These are phyloP conservation scores for Diutina ranongensis DNA, from an alignment of 1,139 yeast species.

Conservation along the genomic window DNA sequence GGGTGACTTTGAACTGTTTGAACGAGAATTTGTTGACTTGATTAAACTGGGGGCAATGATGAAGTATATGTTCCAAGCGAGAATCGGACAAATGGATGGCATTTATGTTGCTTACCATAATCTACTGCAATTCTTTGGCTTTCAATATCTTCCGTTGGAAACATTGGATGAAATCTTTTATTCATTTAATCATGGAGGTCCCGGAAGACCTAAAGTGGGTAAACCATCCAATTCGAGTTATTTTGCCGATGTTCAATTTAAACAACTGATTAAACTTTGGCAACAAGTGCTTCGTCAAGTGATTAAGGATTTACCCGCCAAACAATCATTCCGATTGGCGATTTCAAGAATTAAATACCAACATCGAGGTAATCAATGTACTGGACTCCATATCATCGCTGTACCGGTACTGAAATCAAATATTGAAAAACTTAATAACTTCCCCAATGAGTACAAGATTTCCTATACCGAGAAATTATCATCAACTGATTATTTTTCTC, in stretches of 20 bases:
- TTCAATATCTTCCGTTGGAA: conserved; percentile 69
- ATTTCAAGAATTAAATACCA: not conserved
- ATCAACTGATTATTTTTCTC: not conserved
- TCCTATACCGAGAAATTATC: not conserved
- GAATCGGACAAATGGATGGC: conserved; percentile 96
- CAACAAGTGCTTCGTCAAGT: conserved; percentile 35
- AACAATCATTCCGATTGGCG: not conserved
- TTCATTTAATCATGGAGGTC: conserved; percentile 13
- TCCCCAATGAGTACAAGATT: not conserved
- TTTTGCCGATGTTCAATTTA: conserved; percentile 67
- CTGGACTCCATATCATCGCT: not conserved
- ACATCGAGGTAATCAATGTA: not conserved
- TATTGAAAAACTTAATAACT: not conserved
- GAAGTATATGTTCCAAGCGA: conserved; percentile 82
- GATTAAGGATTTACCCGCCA: conserved; percentile 16
- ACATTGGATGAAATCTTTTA: conserved; percentile 49
- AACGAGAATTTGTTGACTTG: conserved; percentile 68
- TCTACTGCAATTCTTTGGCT: conserved; percentile 71
- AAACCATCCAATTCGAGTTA: conserved; percentile 8
- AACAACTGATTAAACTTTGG: conserved; percentile 49
- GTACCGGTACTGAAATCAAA: not conserved
- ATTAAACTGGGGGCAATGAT: conserved; percentile 61
- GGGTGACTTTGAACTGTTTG: conserved; percentile 69
- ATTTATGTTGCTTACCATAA: conserved; percentile 89
- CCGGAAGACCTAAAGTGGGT: not conserved